Conservation (phyloP, 2,329 filamentous ascomycete genomes). For the Chrysosphaeria jannelii region DNA sequence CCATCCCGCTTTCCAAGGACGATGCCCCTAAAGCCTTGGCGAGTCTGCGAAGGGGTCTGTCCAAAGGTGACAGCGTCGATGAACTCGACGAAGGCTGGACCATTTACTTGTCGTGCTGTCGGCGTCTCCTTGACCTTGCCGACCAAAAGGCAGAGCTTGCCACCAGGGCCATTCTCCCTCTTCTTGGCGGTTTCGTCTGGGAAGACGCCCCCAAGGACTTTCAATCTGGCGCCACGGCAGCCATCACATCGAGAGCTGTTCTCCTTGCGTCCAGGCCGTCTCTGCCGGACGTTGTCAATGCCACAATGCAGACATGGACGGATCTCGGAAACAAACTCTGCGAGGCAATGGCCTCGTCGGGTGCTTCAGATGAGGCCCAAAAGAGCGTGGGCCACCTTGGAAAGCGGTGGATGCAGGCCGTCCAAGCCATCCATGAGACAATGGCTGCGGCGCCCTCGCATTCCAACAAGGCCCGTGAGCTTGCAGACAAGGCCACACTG, state of each 20-base stretch:
- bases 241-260: slow-evolving; percentile 17
- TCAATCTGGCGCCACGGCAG: slow-evolving; percentile 8
- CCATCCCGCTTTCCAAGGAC: slow-evolving; percentile 20
- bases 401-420: slow-evolving; percentile 33
- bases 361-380: slow-evolving; percentile 29
- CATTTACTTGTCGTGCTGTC: slow-evolving; percentile 36
- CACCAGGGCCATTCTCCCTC: slow-evolving; percentile 19
- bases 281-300: slow-evolving; percentile 13
- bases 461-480: slow-evolving; percentile 3
- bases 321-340: slow-evolving; percentile 29
- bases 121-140: slow-evolving; percentile 17
- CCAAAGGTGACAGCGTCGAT: slow-evolving; percentile 31
- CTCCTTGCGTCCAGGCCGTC: slow-evolving; percentile 13
- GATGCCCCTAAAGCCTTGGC: slow-evolving; percentile 20
- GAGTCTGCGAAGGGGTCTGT: slow-evolving; percentile 40
- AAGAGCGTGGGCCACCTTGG: slow-evolving; percentile 33
- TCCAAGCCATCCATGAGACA: slow-evolving; percentile 12
- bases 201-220: too few relatives aligned
- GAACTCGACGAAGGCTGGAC: too few relatives aligned
- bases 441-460: slow-evolving; percentile 1
- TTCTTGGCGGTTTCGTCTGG: slow-evolving; percentile 20
- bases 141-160: slow-evolving; percentile 16
- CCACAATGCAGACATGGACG: slow-evolving; percentile 29
- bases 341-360: slow-evolving; percentile 36
- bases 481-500: slow-evolving; percentile 7